These are phyloP conservation scores for Pseudocercospora fuligena DNA, from an alignment of 2,329 filamentous ascomycete genomes.

Conservation along the genomic window DNA sequence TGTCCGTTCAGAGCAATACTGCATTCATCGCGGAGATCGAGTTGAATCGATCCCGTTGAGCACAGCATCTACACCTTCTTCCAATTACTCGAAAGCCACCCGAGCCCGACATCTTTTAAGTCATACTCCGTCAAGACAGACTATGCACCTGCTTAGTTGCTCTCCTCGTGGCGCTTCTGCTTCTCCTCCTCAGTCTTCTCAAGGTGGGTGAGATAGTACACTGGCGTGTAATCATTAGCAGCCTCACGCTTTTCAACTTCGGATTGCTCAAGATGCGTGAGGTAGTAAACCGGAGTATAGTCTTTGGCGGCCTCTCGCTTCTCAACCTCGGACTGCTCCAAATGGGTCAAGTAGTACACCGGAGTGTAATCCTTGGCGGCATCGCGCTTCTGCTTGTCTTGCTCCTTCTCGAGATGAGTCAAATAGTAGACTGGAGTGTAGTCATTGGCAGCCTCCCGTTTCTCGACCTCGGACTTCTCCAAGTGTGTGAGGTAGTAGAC, in stretches of 20 bases:
- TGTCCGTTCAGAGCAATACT: no score
- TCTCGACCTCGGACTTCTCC: not conserved
- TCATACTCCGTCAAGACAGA: no score
- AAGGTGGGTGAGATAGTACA: not conserved
- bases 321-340: not conserved
- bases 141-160: not conserved
- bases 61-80: no score
- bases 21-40: no score
- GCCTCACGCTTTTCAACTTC: not conserved
- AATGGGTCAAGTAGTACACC: not conserved
- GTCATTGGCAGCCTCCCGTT: not conserved
- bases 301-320: not conserved
- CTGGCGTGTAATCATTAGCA: not conserved
- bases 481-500: not conserved
- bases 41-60: no score
- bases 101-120: no score
- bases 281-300: not conserved
- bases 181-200: not conserved
- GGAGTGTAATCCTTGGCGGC: not conserved
- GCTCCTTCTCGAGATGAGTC: slow-evolving; percentile 1
- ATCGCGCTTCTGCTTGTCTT: not conserved
- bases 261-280: not conserved
- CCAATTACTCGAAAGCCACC: no score
- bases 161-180: not conserved
- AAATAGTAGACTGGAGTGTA: not conserved